Evolutionary conservation across 148 eudicot species (phyloP).

Genomic region (Tetragonia tetragonoides): DNA sequence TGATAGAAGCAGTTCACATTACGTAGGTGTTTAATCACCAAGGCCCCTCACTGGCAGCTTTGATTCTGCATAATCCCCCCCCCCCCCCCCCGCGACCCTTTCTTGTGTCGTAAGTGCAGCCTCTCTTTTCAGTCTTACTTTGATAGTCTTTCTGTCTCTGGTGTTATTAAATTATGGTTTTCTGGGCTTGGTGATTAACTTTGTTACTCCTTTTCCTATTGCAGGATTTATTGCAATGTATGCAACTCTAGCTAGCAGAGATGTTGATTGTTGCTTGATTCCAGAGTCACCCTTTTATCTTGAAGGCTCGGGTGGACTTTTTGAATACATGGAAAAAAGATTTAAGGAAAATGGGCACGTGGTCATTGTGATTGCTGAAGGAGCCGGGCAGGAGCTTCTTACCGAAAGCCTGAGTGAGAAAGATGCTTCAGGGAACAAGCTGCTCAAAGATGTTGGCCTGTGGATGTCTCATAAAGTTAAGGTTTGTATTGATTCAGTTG

Average conservation of each 20-base stretch:
- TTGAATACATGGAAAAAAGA: slow-evolving; percentile 65
- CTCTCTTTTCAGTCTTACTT: background rate
- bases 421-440: slow-evolving; percentile 93
- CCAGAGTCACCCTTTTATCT: slow-evolving; percentile 95
- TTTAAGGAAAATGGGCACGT: slow-evolving; percentile 93
- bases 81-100: too few relatives aligned
- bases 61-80: too few relatives aligned
- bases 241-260: slow-evolving; percentile 96
- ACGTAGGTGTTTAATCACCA: background rate
- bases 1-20: background rate
- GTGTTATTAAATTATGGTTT: background rate
- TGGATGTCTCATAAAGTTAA: slow-evolving; percentile 83
- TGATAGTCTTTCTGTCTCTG: background rate
- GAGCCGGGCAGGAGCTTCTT: slow-evolving; percentile 94
- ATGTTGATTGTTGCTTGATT: slow-evolving; percentile 95
- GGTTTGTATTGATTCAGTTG: slow-evolving; percentile 36
- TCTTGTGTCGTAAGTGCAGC: too few relatives aligned
- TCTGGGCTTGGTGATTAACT: background rate
- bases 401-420: slow-evolving; percentile 45
- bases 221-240: slow-evolving; percentile 97
- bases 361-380: slow-evolving; percentile 98
- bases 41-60: background rate
- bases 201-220: slow-evolving; percentile 11
- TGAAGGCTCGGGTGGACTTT: slow-evolving; percentile 86
- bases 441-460: slow-evolving; percentile 79